Conservation (phyloP, 1,284 basidiomycete species). For the Cryptococcus deneoformans region DNA sequence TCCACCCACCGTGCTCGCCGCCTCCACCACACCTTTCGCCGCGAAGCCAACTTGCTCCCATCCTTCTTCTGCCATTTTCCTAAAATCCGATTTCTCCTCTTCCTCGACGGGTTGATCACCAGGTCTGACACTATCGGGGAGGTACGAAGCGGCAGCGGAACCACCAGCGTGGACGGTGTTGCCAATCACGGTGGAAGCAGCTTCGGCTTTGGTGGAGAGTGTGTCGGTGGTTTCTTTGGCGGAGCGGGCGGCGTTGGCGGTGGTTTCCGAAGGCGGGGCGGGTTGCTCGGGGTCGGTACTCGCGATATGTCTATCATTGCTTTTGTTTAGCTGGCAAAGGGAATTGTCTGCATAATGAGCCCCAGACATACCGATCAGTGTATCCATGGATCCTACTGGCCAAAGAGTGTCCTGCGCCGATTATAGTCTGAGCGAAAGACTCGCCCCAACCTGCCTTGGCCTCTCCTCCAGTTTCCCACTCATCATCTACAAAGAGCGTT, state of each 20-base stretch:
- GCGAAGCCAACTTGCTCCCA: constrained; percentile 45
- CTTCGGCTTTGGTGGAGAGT: constrained; percentile 23
- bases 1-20: constrained; percentile 33
- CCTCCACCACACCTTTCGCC: constrained; percentile 37
- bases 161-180: constrained; percentile 32
- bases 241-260: constrained; percentile 9
- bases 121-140: constrained; percentile 25
- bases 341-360: too few species aligned
- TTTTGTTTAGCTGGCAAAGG: not conserved
- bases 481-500: constrained; percentile 45
- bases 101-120: constrained; percentile 17
- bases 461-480: constrained; percentile 36
- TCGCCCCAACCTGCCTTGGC: constrained; percentile 39
- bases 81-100: constrained; percentile 25
- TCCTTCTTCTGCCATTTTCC: constrained; percentile 30
- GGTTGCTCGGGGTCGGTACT: constrained; percentile 26
- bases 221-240: constrained; percentile 15
- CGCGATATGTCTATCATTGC: constrained; percentile 18
- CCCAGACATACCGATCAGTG: constrained; percentile 36
- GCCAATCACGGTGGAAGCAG: constrained; percentile 20
- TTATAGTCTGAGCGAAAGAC: constrained; percentile 32
- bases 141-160: constrained; percentile 19
- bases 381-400: constrained; percentile 24
- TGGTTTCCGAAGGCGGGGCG: constrained; percentile 15
- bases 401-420: constrained; percentile 26